These are phyloP conservation scores for Penicillium bialowiezense DNA, from an alignment of 495 filamentous ascomycete genomes.

Conservation along the genomic window DNA sequence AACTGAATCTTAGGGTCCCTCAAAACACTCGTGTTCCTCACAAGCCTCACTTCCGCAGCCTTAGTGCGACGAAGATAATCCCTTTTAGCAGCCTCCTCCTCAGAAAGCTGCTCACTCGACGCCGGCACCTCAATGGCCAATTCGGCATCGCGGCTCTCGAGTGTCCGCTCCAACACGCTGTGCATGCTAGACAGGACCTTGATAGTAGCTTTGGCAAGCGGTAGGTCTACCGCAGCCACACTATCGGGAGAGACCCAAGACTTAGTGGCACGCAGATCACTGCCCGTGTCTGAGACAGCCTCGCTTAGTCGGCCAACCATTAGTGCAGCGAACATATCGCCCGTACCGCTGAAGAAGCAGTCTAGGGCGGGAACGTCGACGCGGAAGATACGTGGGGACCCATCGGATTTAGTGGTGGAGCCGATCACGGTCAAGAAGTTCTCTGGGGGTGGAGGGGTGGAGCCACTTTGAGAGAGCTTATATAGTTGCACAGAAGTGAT, in stretches of 20 bases:
- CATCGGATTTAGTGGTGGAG: slow-evolving; percentile 62
- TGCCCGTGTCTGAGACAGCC: slow-evolving; percentile 49
- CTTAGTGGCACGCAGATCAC: slow-evolving; percentile 41
- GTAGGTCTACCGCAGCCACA: slow-evolving; percentile 65
- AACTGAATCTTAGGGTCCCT: slow-evolving; percentile 54
- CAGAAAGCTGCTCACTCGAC: slow-evolving; percentile 20
- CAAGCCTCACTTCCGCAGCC: slow-evolving; percentile 77
- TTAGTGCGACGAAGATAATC: slow-evolving; percentile 65
- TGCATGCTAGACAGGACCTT: slow-evolving; percentile 95
- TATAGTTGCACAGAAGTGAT: slow-evolving; percentile 77
- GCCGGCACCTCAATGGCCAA: slow-evolving; percentile 25
- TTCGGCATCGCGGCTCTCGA: slow-evolving; percentile 60
- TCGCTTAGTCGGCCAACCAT: slow-evolving; percentile 87
- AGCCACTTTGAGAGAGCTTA: slow-evolving; percentile 36
- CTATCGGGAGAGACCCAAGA: slow-evolving; percentile 70
- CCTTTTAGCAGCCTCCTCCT: slow-evolving; percentile 57
- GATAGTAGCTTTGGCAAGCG: slow-evolving; percentile 76
- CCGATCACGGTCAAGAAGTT: slow-evolving; percentile 71
- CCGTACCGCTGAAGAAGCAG: slow-evolving; percentile 91
- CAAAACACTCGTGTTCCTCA: slow-evolving; percentile 66
- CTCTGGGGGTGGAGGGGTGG: slow-evolving; percentile 33
- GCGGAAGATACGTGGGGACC: slow-evolving; percentile 71
- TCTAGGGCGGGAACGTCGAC: slow-evolving; percentile 83
- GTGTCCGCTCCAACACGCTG: slow-evolving; percentile 73
- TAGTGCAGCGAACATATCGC: slow-evolving; percentile 96